These are phyloP conservation scores for Uronychia setigera DNA, from an alignment of 73 alveolate genomes.

Conservation along the genomic window DNA sequence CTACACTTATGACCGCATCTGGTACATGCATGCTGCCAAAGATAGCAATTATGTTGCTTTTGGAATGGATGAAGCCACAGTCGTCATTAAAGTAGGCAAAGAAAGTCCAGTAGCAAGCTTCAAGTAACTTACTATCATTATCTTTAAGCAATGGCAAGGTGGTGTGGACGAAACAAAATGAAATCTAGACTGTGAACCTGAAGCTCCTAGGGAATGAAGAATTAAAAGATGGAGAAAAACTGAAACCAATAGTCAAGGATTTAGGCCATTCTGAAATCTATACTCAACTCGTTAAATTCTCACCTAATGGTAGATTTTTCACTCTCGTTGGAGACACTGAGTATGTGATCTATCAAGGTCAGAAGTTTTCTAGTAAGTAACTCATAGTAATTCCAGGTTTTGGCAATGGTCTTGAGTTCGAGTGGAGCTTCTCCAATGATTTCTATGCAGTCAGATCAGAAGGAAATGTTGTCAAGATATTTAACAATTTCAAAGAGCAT, in stretches of 20 bases:
- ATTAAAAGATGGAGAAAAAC: conserved; percentile 75
- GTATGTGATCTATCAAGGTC: conserved; percentile 74
- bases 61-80: conserved; percentile 99
- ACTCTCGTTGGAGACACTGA: conserved; percentile 93
- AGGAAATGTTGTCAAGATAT: conserved; percentile 43
- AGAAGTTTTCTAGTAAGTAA: conserved; percentile 47
- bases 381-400: conserved; percentile 31
- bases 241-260: conserved; percentile 77
- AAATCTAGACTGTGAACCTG: conserved; percentile 88
- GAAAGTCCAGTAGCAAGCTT: conserved; percentile 93
- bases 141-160: conserved; percentile 74
- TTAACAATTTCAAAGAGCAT: conserved; percentile 85
- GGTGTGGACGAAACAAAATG: conserved; percentile 87
- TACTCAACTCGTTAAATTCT: conserved; percentile 91
- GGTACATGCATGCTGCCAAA: conserved; percentile 80
- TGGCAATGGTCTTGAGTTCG: conserved; percentile 49
- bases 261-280: conserved; percentile 95
- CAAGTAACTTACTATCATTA: conserved; percentile 50
- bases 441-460: conserved; percentile 63
- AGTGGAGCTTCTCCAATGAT: conserved; percentile 26
- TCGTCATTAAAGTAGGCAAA: conserved; percentile 97
- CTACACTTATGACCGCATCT: conserved; percentile 82
- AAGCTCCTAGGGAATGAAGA: conserved; percentile 76
- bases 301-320: conserved; percentile 96
- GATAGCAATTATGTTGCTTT: conserved; percentile 87